Conservation (phyloP, 208 protist genomes). For the Wallacemonas sp. region DNA sequence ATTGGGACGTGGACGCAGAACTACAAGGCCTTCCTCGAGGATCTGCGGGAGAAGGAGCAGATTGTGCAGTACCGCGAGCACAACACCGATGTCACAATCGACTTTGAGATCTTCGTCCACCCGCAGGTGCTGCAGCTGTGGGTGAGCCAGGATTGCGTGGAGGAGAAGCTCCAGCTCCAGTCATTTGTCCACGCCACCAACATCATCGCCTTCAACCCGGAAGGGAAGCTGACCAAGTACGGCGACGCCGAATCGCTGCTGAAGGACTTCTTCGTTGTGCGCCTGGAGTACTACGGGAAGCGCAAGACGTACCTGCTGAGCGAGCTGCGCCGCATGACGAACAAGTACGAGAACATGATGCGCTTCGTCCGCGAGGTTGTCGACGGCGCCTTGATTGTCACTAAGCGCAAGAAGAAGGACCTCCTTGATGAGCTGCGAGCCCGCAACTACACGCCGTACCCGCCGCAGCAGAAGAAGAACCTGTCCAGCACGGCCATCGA, state of each 20-base stretch:
- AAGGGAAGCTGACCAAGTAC: slow-evolving; percentile 96
- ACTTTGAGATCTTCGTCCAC: slow-evolving; percentile 93
- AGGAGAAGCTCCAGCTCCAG: slow-evolving; percentile 93
- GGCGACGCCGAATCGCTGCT: slow-evolving; percentile 93
- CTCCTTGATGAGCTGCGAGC: slow-evolving; percentile 93
- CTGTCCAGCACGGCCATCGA: slow-evolving; percentile 77
- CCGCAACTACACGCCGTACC: slow-evolving; percentile 90
- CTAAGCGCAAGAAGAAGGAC: slow-evolving; percentile 90
- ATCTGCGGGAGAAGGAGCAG: slow-evolving; percentile 83
- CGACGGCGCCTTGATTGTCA: slow-evolving; percentile 92
- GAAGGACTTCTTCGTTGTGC: slow-evolving; percentile 96
- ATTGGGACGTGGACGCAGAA: slow-evolving; percentile 96
- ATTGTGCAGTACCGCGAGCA: slow-evolving; percentile 96
- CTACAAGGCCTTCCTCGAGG: slow-evolving; percentile 96
- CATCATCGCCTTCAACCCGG: slow-evolving; percentile 97
- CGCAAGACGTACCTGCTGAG: slow-evolving; percentile 95
- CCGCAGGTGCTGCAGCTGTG: slow-evolving; percentile 86
- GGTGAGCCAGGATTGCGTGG: slow-evolving; percentile 71
- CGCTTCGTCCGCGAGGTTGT: slow-evolving; percentile 98
- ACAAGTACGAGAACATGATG: slow-evolving; percentile 97
- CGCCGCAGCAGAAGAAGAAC: slow-evolving; percentile 84
- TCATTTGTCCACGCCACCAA: slow-evolving; percentile 94
- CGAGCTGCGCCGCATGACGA: slow-evolving; percentile 79
- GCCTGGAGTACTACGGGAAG: slow-evolving; percentile 96
- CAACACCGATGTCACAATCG: slow-evolving; percentile 97